Base-by-base conservation (phyloP, 75 land plant species). In the Chamaecyparis obtusa region DNA sequence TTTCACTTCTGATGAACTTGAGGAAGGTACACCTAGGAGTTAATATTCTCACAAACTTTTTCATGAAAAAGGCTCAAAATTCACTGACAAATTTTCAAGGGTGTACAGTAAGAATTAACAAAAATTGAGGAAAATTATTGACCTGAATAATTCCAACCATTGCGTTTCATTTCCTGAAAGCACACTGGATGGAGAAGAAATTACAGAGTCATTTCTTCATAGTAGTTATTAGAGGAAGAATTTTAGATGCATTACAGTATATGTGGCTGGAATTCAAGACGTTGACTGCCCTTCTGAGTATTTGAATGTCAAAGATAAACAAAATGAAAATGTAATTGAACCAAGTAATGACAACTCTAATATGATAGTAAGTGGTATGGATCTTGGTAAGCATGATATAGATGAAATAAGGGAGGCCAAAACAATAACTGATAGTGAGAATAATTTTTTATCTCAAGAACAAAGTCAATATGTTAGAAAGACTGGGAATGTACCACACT, bases 401-500 rank as follows among this genome's bases (percentile, higher is more conserved):
- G 67, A 84, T 51, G 39, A 55, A 84, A 51, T 35, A 44, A 33
- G 56, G 46, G 35, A 84, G 76, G 87, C 9, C 41, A 86, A 37
- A 35, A 81, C 21, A 86, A 14, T 35, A 48, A 36, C 74, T 35
- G 16, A 80, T 88, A 57, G 84, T 87, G 84, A 75, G 30, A 55
- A 54, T 46, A 81, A 81, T 14, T 44, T 81, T 46, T 81, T 32
- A 27, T 84, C 64, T 1, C 64, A 51, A 33, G 41, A 84, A 36
- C 85, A 51, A 55, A 35, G 9, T 51, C 64, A 9, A 74, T 74
- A 60, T 54, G 55, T 56, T 5, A 67, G 67, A 55, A 89, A 86
- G 30, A 60, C n/a, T 30, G 89, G 81, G 21, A 87, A 48, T 33
- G 89, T 81, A 41, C 69, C 87, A 83, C 88, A 87, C 67, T 87